A percentile compares a stretch with the other conserved stretches of the same genome.
Evolutionary conservation across 768 basidiomycete species (phyloP).

Genomic region (Crassisporium funariophilum): DNA sequence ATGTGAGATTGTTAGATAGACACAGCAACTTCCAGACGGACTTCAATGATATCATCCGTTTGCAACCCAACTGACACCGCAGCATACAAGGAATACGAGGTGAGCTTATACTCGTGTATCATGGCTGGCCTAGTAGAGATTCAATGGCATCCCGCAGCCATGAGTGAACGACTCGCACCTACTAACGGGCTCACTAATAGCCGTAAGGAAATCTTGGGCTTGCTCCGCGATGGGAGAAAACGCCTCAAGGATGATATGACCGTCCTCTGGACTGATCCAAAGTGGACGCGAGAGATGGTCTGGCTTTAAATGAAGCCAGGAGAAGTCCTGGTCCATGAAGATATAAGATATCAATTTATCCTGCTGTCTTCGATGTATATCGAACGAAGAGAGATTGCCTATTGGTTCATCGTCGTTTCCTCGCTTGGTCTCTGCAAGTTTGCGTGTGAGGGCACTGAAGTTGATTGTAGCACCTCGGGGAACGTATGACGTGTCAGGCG

Average conservation of each 20-base stretch:
- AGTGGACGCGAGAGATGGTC: conserved; percentile 93
- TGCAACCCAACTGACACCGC: conserved; percentile 98
- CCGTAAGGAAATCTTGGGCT: conserved; percentile 97
- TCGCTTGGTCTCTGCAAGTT: conserved; percentile 66
- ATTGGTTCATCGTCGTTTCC: conserved; percentile 42
- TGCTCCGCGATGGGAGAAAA: conserved; percentile 98
- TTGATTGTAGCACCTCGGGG: conserved; percentile 84
- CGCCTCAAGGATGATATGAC: conserved; percentile 93
- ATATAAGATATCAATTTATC: conserved; percentile 79
- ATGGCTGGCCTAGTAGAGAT: conserved; percentile 77
- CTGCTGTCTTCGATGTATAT: conserved; percentile 71
- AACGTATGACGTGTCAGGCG: conserved; percentile 55
- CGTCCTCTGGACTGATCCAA: conserved; percentile 94
- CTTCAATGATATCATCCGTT: conserved; percentile 98
- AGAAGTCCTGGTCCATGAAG: conserved; percentile 85
- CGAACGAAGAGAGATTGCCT: conserved; percentile 52
- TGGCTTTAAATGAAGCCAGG: conserved; percentile 81
- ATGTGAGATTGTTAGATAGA: conserved; percentile 25
- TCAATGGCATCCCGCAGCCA: neutral
- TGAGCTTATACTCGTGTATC: conserved; percentile 99
- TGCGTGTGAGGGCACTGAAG: conserved; percentile 80
- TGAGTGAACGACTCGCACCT: conserved; percentile 58
- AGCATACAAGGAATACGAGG: conserved; percentile 96
- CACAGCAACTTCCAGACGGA: conserved; percentile 45
- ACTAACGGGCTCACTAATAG: conserved; percentile 98